Percentiles rank a stretch among this genome's conserved stretches.
These are phyloP conservation scores for Hypoxylon lienhwacheense DNA, from an alignment of 495 filamentous ascomycete species.

Conservation along the genomic window DNA sequence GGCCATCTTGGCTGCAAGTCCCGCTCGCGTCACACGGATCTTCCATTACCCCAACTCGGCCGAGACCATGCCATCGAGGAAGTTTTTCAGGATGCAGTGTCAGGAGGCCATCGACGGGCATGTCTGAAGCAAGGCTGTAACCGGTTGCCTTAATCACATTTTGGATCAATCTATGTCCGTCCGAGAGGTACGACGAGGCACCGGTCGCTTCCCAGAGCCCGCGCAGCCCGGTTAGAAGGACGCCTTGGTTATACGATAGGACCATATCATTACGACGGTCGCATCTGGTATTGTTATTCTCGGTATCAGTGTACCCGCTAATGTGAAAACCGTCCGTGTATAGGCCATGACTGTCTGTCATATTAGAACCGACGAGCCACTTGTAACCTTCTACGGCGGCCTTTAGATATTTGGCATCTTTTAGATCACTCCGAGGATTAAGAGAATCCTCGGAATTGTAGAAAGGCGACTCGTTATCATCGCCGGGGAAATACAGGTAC, in stretches of 20 bases:
- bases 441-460: constrained; percentile 7
- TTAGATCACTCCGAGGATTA: constrained; percentile 38
- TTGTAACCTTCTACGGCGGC: constrained; percentile 76
- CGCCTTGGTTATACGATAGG: constrained; percentile 96
- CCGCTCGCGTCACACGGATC: constrained; percentile 79
- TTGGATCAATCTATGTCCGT: constrained; percentile 74
- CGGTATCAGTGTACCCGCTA: constrained; percentile 57
- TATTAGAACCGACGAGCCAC: constrained; percentile 77
- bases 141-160: constrained; percentile 78
- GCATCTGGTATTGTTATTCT: constrained; percentile 62
- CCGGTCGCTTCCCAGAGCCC: constrained; percentile 78
- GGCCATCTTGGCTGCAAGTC: constrained; percentile 78
- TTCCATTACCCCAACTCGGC: constrained; percentile 78
- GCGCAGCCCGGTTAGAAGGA: constrained; percentile 81
- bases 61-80: constrained; percentile 70
- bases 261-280: constrained; percentile 84
- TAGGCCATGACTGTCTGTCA: constrained; percentile 78
- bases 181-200: constrained; percentile 65
- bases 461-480: constrained; percentile 72
- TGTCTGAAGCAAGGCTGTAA: constrained; percentile 53
- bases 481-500: constrained; percentile 90
- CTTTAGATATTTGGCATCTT: constrained; percentile 66
- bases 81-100: constrained; percentile 26
- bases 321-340: constrained; percentile 94
- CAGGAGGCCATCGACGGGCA: constrained; percentile 39